A percentile compares a stretch with the other conserved stretches of the same genome.
Evolutionary conservation across 2,329 filamentous ascomycete genomes (phyloP).

Genomic region (Penicillium sp.): DNA sequence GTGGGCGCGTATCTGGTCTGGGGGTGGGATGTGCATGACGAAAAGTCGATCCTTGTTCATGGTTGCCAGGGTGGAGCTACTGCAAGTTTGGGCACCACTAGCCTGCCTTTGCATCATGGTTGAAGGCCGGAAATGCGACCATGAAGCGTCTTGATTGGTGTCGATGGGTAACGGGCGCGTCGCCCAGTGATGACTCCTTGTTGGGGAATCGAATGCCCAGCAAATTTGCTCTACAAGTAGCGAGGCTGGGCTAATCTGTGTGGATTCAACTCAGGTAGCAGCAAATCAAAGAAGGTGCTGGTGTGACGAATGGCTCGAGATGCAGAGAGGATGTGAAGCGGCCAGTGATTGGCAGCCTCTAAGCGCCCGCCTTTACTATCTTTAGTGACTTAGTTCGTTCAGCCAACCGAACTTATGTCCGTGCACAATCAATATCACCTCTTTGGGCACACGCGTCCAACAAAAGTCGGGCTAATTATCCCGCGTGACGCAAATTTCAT

Average conservation of each 20-base stretch:
- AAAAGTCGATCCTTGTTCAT: conserved; percentile 21
- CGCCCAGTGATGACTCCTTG: conserved; percentile 19
- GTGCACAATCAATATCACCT: conserved; percentile 18
- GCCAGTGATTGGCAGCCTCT: conserved; percentile 27
- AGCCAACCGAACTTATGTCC: conserved; percentile 11
- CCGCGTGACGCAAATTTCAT: conserved; percentile 1
- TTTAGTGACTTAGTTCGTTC: conserved; percentile 28
- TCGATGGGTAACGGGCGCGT: conserved; percentile 20
- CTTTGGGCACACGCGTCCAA: conserved; percentile 2
- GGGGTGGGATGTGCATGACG: conserved; percentile 12
- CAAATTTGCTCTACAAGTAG: conserved; percentile 20
- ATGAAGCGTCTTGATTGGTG: conserved; percentile 20
- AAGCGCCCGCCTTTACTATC: conserved; percentile 36
- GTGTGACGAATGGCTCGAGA: conserved; percentile 29
- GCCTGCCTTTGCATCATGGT: conserved; percentile 16
- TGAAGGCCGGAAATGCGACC: background rate
- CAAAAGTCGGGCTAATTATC: conserved; percentile 8
- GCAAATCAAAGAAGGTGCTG: conserved; percentile 16
- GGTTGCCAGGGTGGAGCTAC: conserved; percentile 31
- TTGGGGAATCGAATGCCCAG: conserved; percentile 14
- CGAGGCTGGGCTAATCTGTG: background rate
- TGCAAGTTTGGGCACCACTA: conserved; percentile 37
- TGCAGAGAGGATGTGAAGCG: conserved; percentile 14
- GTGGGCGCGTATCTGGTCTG: conserved; percentile 20
- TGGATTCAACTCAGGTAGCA: background rate